These are phyloP conservation scores for Arctostaphylos glauca DNA, from an alignment of 148 eudicot genomes.

Conservation along the genomic window DNA sequence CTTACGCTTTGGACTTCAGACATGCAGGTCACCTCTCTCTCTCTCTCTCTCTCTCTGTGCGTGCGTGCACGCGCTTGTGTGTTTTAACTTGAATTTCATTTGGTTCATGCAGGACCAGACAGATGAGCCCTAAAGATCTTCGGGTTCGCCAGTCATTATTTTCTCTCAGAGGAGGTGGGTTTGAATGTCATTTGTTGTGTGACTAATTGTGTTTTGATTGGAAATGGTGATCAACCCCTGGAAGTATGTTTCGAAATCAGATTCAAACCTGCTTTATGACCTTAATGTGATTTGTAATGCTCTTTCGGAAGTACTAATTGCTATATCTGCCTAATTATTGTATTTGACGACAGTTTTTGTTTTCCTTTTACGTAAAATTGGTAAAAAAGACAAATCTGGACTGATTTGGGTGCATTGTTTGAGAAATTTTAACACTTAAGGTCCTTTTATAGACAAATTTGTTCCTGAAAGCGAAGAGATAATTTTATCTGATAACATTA, in stretches of 20 bases:
- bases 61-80: background rate
- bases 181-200: constrained; percentile 29
- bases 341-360: background rate
- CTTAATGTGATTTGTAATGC: background rate
- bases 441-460: too few relatives aligned
- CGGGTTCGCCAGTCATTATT: constrained; percentile 7
- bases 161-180: constrained; percentile 36
- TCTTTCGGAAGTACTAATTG: background rate
- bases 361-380: background rate
- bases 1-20: constrained; percentile 68
- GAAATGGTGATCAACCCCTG: background rate
- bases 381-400: too few relatives aligned
- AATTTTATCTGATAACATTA: too few relatives aligned
- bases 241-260: background rate
- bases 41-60: background rate
- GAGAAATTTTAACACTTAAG: too few relatives aligned
- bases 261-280: constrained; percentile 6
- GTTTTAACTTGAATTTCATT: constrained; percentile 5
- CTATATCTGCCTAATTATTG: background rate
- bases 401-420: too few relatives aligned
- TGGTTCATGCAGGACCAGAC: constrained; percentile 44
- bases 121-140: constrained; percentile 39
- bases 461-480: too few relatives aligned
- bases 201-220: constrained; percentile 21
- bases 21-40: constrained; percentile 33